Evolutionary conservation across 1,284 basidiomycete genomes (phyloP), one percentile per base, ranked within the genome.

Genomic region (Ustilago sp.): DNA sequence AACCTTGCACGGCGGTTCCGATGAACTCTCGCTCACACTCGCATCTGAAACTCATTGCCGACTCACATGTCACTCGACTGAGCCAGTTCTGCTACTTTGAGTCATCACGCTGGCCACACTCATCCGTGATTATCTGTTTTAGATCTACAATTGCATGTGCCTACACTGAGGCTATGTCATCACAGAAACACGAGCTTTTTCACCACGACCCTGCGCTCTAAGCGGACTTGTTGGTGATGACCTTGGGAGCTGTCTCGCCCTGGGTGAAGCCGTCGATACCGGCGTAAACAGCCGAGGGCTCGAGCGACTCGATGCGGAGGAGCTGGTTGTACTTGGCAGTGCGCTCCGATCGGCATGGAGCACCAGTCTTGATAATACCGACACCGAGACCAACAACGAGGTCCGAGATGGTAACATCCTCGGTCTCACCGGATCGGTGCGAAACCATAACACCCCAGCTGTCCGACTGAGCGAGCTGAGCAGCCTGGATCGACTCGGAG

Each of bases 391-490:
- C 97, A 81, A 99, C 95, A 75, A 92, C 92, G 79, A 99, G 92
- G 89, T 99, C 96, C 80, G 97, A 94, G 85, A 99, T 99, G 88
- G 96, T 91, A 69, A 84, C 80, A 71, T 86, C 86, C 84, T 87
- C 84, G 51, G 86, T 87, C 80, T 98, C 95, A 87, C 96, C 96
- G 77, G 93, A 95, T 83, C 97, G 95, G 91, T 99, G 97, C 77
- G 95, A 98, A 87, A 97, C 93, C 96, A 99, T 99, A 88, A 98
- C 94, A 87, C 94, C 95, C 96, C 96, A 99, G 78, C 93, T 93
- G 86, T 95, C 94, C 48, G 93, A 95, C 88, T 98, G 95, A 62
- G 95, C 88, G 85, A 99, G 94, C 88, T 98, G 95, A 70, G 95
- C 95, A 86, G 94, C 94, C 87, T 95, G 93, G 87, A 96, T 98